Base-by-base conservation (phyloP, 2,329 filamentous ascomycete genomes). In the Metarhizium anisopliae region DNA sequence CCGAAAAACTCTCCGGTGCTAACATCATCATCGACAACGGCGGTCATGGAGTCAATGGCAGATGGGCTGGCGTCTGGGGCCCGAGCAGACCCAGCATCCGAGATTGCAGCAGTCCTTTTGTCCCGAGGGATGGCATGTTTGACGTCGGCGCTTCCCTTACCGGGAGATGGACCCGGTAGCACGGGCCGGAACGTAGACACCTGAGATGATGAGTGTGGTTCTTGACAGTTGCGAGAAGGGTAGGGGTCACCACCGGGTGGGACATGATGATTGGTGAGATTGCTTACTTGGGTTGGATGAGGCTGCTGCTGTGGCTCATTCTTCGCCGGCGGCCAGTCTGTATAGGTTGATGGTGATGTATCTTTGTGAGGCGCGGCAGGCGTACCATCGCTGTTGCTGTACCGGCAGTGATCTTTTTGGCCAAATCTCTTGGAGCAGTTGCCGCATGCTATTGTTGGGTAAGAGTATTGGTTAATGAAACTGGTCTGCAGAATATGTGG, bases 1-100 rank as follows among this genome's bases (percentile, higher is more conserved):
- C 75, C 74, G 55, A 77, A 77, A 56, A 74, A 76, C 18, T 75
- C 74, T 14, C 72, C 67, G 0, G 67, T 74, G 25, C 62, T 69
- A 0, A 60, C 61, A 0, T 70, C 73, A 54, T 76, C 73, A 30
- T 74, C 73, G 2, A 73, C 64, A 1, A 76, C 68, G 0, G 72
- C 72, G 6, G 74, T 76, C 72, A 77, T 77, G 2, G 74, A 75
- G 58, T 76, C 68, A 3, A 69, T 72, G 2, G 68, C 71, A 0
- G 72, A 70, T 2, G 70, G 67, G 30, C 57, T 62, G n/a, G 57
- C 56, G 25, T 25, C 36, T 29, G 30, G 56, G 36, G 10, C 25
- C 47, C 45, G 47, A 29, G 32, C 29, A 14, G 47, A 49, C 6
- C n/a, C 18, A 13, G 47, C 10, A 6, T 49, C 47, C 18, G 47